Evolutionary conservation across 257 asterid genomes (phyloP), one percentile per base, ranked within the genome.

Genomic region (Echium plantagineum): DNA sequence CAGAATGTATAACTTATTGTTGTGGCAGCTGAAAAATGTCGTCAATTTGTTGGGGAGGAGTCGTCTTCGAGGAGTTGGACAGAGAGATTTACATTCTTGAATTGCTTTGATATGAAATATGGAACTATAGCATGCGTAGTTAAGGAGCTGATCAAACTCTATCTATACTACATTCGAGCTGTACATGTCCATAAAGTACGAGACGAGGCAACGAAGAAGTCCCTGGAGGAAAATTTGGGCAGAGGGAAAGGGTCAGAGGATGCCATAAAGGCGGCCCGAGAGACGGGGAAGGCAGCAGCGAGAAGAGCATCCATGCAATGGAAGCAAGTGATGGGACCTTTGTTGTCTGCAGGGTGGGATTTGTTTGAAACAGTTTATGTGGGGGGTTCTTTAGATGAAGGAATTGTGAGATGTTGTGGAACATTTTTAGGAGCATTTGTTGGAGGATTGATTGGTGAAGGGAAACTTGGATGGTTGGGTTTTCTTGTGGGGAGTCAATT

Each of bases 361-460:
- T 59, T 80, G 53, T 75, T 83, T 58, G 89, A 83, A 64, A 75
- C 80, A 7, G 17, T 75, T 16, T 80, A 83, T 6, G 79, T 61
- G 0, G 86, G 82, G 3, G 86, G 89, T 10, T 57, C 71, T 13
- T 57, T 38, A n/a, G 67, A 66, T 32, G 89, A 83, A 71, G 89
- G 79, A n/a, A 18, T 70, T 8, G 72, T 66, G 2, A 75, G 86
- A 3, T 21, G 77, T 21, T 8, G 26, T 2, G 84, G 86, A 30
- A 74, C 78, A 9, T 69, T 83, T 47, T 6, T 73, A 5, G 89
- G 86, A 15, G 70, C 86, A 0, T 83, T 74, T 53, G 59, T 24
- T 3, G 89, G 86, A 18, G 89, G 89, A 4, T 28, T 83, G 6
- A 55, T 60, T 15, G 82, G 86, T 38, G 89, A 83, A 60, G 82